phyloP scores from a whole-genome alignment of 164 flowering plant species.

The Kalanchoe fedtschenkoi region DNA sequence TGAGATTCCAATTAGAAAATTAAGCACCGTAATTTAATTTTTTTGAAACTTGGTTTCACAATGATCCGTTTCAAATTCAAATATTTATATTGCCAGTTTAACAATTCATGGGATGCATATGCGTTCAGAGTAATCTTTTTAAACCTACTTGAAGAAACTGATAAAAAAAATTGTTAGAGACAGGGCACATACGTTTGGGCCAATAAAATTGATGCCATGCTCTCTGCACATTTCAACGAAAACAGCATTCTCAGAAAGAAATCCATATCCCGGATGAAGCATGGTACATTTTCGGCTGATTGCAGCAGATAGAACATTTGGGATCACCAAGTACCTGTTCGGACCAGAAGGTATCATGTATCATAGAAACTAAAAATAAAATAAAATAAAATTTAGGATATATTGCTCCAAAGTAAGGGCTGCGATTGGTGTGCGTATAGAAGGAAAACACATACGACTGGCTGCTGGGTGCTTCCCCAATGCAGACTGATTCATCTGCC shows the following conservation, averaged over 20 bases:
- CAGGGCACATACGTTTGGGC: conserved; percentile 73
- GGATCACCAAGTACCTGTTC: conserved; percentile 69
- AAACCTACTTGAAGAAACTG: background rate
- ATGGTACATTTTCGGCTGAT: conserved; percentile 74
- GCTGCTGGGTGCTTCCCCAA: conserved; percentile 96
- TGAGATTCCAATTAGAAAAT: too few species aligned
- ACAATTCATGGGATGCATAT: background rate
- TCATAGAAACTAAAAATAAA: background rate
- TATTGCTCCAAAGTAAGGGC: background rate
- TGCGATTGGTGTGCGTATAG: background rate
- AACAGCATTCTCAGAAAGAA: conserved; percentile 92
- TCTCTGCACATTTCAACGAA: conserved; percentile 97
- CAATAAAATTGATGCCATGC: conserved; percentile 93
- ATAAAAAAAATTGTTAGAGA: background rate
- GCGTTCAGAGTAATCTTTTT: too few species aligned
- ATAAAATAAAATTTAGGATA: background rate
- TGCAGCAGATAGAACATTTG: conserved; percentile 91
- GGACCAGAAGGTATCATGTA: conserved; percentile 4
- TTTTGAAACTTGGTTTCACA: too few species aligned
- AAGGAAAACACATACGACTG: conserved; percentile 62
- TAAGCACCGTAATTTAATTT: too few species aligned
- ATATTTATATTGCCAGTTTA: background rate
- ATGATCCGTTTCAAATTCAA: too few species aligned
- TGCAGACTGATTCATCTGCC: conserved; percentile 96
- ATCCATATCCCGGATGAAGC: conserved; percentile 99